phyloP scores from a whole-genome alignment of 768 basidiomycete species.

The Serendipita vermifera region DNA sequence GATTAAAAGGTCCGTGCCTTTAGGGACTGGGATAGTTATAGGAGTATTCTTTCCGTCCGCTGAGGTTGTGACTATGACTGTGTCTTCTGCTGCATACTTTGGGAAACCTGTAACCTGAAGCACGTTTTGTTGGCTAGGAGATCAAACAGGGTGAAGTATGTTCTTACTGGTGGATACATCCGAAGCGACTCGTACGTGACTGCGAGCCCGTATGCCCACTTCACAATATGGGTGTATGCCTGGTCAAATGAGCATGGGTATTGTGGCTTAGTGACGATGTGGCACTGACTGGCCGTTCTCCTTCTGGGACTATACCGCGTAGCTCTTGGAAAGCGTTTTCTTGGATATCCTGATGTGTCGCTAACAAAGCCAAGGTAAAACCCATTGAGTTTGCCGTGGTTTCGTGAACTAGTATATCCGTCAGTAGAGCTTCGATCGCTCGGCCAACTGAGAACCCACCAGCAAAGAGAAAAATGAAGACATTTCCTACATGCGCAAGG shows the following conservation, averaged over 20 bases:
- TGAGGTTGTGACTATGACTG: background rate
- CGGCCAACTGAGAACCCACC: background rate
- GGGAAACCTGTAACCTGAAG: background rate
- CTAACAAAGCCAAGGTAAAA: constrained; percentile 18
- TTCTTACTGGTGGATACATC: background rate
- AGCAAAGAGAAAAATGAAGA: constrained; percentile 6
- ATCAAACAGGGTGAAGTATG: background rate
- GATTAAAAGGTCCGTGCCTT: background rate
- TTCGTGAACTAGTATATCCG: constrained; percentile 13
- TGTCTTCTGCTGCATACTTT: background rate
- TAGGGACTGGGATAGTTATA: constrained; percentile 5
- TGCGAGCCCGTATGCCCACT: background rate
- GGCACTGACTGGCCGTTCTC: background rate
- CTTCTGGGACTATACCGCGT: background rate
- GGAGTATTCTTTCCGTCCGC: background rate
- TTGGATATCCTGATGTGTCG: constrained; percentile 19
- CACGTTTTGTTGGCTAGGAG: background rate
- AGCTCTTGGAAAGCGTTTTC: constrained; percentile 10
- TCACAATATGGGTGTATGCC: background rate
- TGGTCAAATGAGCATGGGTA: background rate
- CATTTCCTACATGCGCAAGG: background rate
- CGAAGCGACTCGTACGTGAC: background rate
- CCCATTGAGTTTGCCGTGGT: constrained; percentile 20
- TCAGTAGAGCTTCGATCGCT: background rate
- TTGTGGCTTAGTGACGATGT: too few relatives aligned